Base-by-base conservation (phyloP, 345 rosid species). In the Abelmoschus esculentus region DNA sequence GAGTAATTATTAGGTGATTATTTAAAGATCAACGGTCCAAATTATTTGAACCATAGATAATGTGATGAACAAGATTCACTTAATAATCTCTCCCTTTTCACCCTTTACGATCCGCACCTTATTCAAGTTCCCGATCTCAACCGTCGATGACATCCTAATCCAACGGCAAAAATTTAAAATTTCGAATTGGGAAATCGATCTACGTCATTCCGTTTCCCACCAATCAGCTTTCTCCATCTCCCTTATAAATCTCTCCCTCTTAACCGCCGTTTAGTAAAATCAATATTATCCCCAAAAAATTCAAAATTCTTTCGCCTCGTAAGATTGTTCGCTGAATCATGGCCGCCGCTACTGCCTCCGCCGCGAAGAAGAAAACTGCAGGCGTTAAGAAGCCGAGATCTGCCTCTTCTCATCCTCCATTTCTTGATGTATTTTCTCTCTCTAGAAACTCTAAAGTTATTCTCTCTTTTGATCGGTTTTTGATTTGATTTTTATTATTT, bases 401-500 rank as follows among this genome's bases (percentile, higher is more conserved):
- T 3, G 47, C 77, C 19, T 26, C 81, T 1, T 42, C 84, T 5
- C 89, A 87, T 26, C 91, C 91, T 58, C 74, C 91, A 0, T 87
- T 83, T 47, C 77, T 81, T n/a, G 79, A 81, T 81, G 91, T 86
- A 36, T 56, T 38, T 4, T 68, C 57, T 8, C 4, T 7, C 9
- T 40, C 47, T 28, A 44, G 5, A 18, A 61, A 19, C 42, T 26
- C 22, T n/a, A 65, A 22, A 13, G 26, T 54, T 6, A 31, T 2
- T 3, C 3, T 19, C 3, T 22, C 3, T 10, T 40, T 15, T 3
- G 1, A 26, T 40, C 1, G 18, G 0, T 4, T 42, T 0, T 28
- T 26, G 1, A 22, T 47, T 36, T 47, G 15, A 4, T 70, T 34
- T 42, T 11, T 46, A 17, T 5, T 17, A 4, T 4, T 32, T 69